Percentiles rank a stretch among this genome's conserved stretches.
phyloP scores from a whole-genome alignment of 2,329 filamentous ascomycete species.

The Macrophomina tecta region DNA sequence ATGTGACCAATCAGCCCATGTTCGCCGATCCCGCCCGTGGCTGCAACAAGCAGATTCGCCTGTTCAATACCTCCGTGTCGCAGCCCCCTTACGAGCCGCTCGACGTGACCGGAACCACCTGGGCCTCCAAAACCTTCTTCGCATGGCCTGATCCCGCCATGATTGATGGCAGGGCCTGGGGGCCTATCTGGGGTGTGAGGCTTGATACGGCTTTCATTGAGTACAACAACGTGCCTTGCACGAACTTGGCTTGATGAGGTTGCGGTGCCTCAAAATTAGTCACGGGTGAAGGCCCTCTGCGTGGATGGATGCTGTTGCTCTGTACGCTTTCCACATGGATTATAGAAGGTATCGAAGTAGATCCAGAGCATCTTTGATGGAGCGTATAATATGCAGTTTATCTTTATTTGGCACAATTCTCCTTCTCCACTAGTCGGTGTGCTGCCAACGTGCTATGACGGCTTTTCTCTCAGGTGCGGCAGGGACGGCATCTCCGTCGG shows the following conservation, averaged over 20 bases:
- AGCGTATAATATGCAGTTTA: no score
- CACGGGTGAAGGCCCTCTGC: no score
- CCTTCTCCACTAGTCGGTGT: no score
- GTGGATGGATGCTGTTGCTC: no score
- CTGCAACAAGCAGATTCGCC: constrained; percentile 54
- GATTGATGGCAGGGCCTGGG: constrained; percentile 34
- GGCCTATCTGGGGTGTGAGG: constrained; percentile 41
- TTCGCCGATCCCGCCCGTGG: constrained; percentile 47
- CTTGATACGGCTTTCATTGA: constrained; percentile 50
- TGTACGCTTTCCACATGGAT: no score
- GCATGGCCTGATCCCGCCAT: constrained; percentile 28
- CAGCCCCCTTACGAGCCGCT: constrained; percentile 41
- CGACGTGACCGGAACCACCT: constrained; percentile 42
- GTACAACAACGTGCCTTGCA: constrained; percentile 44
- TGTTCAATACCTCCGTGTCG: constrained; percentile 56
- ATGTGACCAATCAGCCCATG: constrained; percentile 62
- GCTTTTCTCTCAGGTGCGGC: no score
- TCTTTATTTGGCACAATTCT: no score
- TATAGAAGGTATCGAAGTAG: no score
- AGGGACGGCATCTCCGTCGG: no score
- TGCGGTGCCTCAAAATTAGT: no score
- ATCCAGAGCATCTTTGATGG: no score
- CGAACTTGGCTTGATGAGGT: constrained; percentile 30
- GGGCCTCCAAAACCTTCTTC: constrained; percentile 40
- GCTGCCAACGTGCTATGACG: no score